A percentile compares a stretch with the other conserved stretches of the same genome.
These are phyloP conservation scores for Castanea mollissima DNA, from an alignment of 306 rosid genomes.

Conservation along the genomic window DNA sequence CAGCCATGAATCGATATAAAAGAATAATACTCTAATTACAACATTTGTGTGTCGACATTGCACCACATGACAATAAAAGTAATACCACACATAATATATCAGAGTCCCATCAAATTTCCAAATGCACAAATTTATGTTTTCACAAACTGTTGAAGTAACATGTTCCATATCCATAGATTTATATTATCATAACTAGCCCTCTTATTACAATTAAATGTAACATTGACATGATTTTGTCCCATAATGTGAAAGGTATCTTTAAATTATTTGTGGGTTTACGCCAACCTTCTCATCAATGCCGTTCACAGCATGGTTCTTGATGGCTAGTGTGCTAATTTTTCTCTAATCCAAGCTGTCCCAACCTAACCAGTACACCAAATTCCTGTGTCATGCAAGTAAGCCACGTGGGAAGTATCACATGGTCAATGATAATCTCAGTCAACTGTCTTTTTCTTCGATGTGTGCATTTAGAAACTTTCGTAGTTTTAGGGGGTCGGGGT, in stretches of 20 bases:
- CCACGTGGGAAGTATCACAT: conserved; percentile 67
- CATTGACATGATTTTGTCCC: no score
- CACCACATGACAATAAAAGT: no score
- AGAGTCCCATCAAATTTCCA: no score
- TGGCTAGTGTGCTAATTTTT: conserved; percentile 19
- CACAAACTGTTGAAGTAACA: no score
- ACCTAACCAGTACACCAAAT: conserved; percentile 51
- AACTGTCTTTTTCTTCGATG: conserved; percentile 50
- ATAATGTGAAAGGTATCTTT: conserved; percentile 51
- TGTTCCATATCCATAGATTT: no score
- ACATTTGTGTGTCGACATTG: no score
- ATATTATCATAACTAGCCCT: no score
- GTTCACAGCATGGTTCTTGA: conserved; percentile 38
- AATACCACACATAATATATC: no score
- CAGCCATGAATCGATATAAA: no score
- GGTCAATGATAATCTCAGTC: conserved; percentile 71
- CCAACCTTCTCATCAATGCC: conserved; percentile 31
- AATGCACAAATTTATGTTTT: no score
- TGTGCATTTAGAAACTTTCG: conserved; percentile 17
- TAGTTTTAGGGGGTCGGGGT: conserved; percentile 9
- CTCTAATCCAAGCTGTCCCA: conserved; percentile 51
- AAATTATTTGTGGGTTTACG: conserved; percentile 25
- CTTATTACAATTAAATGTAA: no score
- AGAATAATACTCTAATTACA: no score
- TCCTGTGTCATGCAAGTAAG: conserved; percentile 51